Evolutionary conservation across 768 basidiomycete species (phyloP), one percentile per base, ranked within the genome.

Genomic region (Coprinellus micaceus): DNA sequence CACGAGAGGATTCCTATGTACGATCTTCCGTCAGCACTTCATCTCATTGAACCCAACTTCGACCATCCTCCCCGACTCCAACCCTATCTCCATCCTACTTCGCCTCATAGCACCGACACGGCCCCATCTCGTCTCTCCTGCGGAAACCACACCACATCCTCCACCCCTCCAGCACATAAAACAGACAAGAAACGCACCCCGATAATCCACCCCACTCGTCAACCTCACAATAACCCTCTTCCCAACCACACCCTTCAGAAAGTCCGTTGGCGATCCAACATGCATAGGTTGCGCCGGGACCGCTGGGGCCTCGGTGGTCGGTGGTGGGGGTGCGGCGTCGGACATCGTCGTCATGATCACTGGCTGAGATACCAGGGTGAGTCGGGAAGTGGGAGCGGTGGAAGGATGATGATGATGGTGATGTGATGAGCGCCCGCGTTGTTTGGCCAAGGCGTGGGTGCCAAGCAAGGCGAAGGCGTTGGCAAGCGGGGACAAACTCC

Each of bases 201-300:
- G 82, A 71, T 98, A 97, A 71, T 97, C 94, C 2, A 98, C 89
- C 2, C 95, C 95, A 19, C 89, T 91, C 17, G 88, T 91, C 46
- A 98, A 77, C 56, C 95, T 79, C 43, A 98, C 96, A 56, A 95
- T 90, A 51, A 98, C 95, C 56, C 82, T 81, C 70, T 96, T 96
- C n/a, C 96, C 96, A 7, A 98, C 94, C 21, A 98, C 94, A 29
- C 90, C 92, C 71, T 96, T 95, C 57, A 98, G 69, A 64, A 96
- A 98, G 61, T 94, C 93, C 0, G 92, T 93, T 0, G 93, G 94
- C 5, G 93, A 94, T 2, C 94, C 94, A 7, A 85, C 79, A 22
- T 78, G 68, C 11, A 24, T 0, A 2, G 19, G 17, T 13, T 13
- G 43, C 11, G 43, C 43, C 15, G 43, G 12, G 2, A 11, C 44